These are phyloP conservation scores for Calcarisporium arbuscula DNA, from an alignment of 2,329 filamentous ascomycete genomes.

Conservation along the genomic window DNA sequence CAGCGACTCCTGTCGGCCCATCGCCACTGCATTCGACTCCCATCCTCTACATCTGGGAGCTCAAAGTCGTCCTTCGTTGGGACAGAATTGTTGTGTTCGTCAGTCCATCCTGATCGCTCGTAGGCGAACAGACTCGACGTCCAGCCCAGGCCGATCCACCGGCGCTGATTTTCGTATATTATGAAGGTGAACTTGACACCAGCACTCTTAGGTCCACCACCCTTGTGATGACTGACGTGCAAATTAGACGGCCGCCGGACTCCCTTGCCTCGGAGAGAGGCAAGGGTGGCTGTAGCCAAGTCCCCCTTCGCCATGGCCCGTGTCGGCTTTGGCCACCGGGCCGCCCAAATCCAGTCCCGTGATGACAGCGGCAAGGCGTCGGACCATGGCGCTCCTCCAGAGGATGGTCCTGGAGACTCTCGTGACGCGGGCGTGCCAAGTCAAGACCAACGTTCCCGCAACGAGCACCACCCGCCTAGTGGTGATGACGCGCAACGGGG, in stretches of 20 bases:
- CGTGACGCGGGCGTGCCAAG: conserved; percentile 86
- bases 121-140: conserved; percentile 86
- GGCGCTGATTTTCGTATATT: conserved; percentile 90
- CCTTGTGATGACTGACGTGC: conserved; percentile 19
- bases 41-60: conserved; percentile 55
- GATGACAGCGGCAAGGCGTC: conserved; percentile 61
- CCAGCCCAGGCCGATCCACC: conserved; percentile 95
- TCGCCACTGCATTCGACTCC: conserved; percentile 51
- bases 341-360: conserved; percentile 74
- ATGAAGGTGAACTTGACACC: conserved; percentile 96
- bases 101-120: conserved; percentile 87
- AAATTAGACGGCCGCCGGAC: conserved; percentile 18
- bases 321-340: conserved; percentile 28
- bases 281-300: no score
- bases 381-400: conserved; percentile 77
- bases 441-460: conserved; percentile 78
- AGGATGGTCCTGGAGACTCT: conserved; percentile 80
- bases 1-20: conserved; percentile 86
- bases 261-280: no score
- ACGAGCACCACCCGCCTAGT: conserved; percentile 78
- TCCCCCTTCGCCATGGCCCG: conserved; percentile 8
- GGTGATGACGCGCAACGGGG: conserved; percentile 79
- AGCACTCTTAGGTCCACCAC: conserved; percentile 48
- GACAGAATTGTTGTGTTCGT: conserved; percentile 83
- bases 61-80: conserved; percentile 66